Base-by-base conservation (phyloP, 2,329 filamentous ascomycete genomes). In the Fusarium paranaense region DNA sequence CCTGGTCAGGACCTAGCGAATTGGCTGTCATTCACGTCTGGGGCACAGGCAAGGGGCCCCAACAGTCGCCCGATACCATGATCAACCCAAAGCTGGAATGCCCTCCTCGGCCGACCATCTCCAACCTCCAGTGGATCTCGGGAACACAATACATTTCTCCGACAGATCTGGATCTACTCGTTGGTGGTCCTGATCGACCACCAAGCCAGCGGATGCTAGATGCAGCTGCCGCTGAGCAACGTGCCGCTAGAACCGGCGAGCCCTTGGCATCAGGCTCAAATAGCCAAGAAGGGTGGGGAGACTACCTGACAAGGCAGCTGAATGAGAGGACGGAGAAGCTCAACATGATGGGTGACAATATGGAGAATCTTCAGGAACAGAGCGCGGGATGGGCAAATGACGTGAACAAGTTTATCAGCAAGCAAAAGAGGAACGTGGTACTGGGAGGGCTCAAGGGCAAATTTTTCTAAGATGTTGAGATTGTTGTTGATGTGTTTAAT, bases 61-160 rank as follows among this genome's bases (percentile, higher is more conserved):
- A 88, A 68, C 90, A 88, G 62, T 87, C 85, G 1, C 83, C 90
- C n/a, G 95, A 98, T 80, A 90, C 87, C 9, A 87, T 99, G 4
- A 90, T 94, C 82, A 98, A 98, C 80, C 91, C 94, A 0, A 87
- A 93, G 67, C 89, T 94, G 1, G 80, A 89, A 18, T 88, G 93
- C 25, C 96, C 95, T 2, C 88, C 94, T 14, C 91, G 97, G 3
- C 97, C 97, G 1, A 98, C 95, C 0, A 99, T 99, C 69, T 97
- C 94, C 22, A 98, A 97, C 78, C 84, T 99, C 40, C 95, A 98
- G 83, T 99, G 97, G 97, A 95, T 99, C 62, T 93, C 95, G 0
- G 97, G 97, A 5, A 98, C 96, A 1, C 96, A 98, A 82, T 93
- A 97, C 77, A 89, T 99, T 54, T 95, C 94, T 2, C 93, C 94